Evolutionary conservation across 2,329 filamentous ascomycete species (phyloP).

Genomic region (Xylaria sp.): DNA sequence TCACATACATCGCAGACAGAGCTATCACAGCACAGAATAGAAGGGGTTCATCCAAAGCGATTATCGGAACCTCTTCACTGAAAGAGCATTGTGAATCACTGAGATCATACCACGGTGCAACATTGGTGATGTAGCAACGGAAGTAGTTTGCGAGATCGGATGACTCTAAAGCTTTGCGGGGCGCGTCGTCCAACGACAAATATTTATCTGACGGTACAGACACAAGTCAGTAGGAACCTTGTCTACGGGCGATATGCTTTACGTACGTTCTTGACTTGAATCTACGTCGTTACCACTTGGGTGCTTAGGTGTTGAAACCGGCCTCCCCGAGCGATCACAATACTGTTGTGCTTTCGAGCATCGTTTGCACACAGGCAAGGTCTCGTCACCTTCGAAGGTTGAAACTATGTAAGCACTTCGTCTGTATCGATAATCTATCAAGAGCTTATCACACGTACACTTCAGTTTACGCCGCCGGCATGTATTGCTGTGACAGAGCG

Average conservation of each 20-base stretch:
- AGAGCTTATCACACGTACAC: slow-evolving; percentile 40
- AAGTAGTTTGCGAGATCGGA: slow-evolving; percentile 52
- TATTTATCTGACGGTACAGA: not conserved
- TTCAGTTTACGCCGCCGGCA: slow-evolving; percentile 53
- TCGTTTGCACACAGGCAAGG: slow-evolving; percentile 49
- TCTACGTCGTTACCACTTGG: not conserved
- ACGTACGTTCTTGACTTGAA: not conserved
- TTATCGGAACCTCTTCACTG: slow-evolving; percentile 49
- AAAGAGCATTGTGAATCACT: slow-evolving; percentile 54
- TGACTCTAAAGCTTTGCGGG: slow-evolving; percentile 47
- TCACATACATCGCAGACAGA: slow-evolving; percentile 56
- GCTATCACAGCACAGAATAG: slow-evolving; percentile 58
- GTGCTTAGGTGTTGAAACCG: slow-evolving; percentile 17
- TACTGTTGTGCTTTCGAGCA: slow-evolving; percentile 49
- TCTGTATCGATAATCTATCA: not conserved
- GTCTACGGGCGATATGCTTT: not conserved
- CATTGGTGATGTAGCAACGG: slow-evolving; percentile 52
- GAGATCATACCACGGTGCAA: slow-evolving; percentile 61
- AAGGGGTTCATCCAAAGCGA: slow-evolving; percentile 54
- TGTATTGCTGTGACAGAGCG: slow-evolving; percentile 47
- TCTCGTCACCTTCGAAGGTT: slow-evolving; percentile 47
- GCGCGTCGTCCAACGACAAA: slow-evolving; percentile 29
- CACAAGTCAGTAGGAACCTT: not conserved
- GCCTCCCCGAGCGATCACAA: slow-evolving; percentile 48
- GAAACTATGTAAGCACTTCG: not conserved